Percentiles rank a stretch among this genome's conserved stretches.
These are phyloP conservation scores for Neonectria magnoliae DNA, from an alignment of 2,329 filamentous ascomycete genomes.

Conservation along the genomic window DNA sequence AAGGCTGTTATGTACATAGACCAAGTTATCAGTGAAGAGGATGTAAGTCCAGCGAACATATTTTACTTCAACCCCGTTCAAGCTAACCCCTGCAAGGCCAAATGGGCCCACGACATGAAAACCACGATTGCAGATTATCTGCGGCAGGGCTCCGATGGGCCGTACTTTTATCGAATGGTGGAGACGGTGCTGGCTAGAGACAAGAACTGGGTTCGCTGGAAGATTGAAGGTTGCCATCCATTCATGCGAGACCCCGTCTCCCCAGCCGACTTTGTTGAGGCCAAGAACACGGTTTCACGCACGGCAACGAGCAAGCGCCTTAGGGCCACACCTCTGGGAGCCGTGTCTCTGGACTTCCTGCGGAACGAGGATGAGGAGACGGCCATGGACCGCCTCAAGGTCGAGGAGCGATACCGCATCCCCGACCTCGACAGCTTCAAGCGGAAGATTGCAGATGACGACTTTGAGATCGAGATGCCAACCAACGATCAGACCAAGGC, in stretches of 20 bases:
- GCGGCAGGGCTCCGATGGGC: slow-evolving; percentile 81
- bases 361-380: slow-evolving; percentile 68
- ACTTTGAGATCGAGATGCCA: slow-evolving; percentile 88
- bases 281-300: slow-evolving; percentile 72
- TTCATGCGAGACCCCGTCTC: slow-evolving; percentile 82
- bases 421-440: slow-evolving; percentile 78
- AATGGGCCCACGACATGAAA: slow-evolving; percentile 86
- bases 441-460: slow-evolving; percentile 78
- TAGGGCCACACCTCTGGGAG: slow-evolving; percentile 74
- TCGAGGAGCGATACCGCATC: slow-evolving; percentile 69
- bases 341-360: slow-evolving; percentile 82
- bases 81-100: slow-evolving; percentile 62
- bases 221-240: slow-evolving; percentile 89
- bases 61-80: background rate
- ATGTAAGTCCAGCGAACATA: slow-evolving; percentile 65
- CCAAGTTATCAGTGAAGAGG: slow-evolving; percentile 79
- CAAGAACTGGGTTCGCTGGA: slow-evolving; percentile 99
- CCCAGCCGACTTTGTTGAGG: slow-evolving; percentile 73
- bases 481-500: slow-evolving; percentile 68
- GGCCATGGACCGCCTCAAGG: slow-evolving; percentile 76
- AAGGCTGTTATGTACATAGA: slow-evolving; percentile 86
- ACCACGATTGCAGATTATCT: slow-evolving; percentile 84
- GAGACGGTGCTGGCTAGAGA: slow-evolving; percentile 95
- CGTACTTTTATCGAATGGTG: slow-evolving; percentile 95
- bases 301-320: slow-evolving; percentile 77